Conservation (phyloP, 805 yeast genomes). For the Metschnikowia lunata region DNA sequence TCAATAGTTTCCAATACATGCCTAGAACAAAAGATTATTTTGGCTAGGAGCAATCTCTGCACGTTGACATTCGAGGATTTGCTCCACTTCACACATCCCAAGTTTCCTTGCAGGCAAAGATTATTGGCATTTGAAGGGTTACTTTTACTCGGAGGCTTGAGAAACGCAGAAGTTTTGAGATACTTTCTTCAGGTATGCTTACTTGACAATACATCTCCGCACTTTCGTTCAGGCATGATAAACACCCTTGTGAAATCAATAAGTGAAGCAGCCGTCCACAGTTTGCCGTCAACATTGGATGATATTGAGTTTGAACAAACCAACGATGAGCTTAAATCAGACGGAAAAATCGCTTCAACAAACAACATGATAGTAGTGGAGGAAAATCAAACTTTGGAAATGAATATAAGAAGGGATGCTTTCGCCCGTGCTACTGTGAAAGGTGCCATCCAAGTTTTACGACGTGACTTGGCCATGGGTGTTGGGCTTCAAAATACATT, state of each 20-base stretch:
- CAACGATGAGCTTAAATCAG: not conserved
- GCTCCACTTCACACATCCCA: constrained; percentile 47
- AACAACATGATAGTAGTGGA: constrained; percentile 53
- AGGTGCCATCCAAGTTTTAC: constrained; percentile 62
- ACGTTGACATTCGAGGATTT: constrained; percentile 51
- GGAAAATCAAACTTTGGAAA: constrained; percentile 41
- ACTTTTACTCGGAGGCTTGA: constrained; percentile 71
- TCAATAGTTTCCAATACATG: constrained; percentile 52
- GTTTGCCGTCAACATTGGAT: constrained; percentile 53
- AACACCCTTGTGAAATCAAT: constrained; percentile 47
- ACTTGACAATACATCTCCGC: constrained; percentile 46
- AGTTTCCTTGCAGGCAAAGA: constrained; percentile 50
- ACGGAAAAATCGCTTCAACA: not conserved
- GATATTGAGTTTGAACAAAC: constrained; percentile 55
- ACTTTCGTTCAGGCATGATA: constrained; percentile 48
- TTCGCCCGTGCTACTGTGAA: constrained; percentile 58
- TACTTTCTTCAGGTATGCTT: constrained; percentile 58
- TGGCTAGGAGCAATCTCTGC: constrained; percentile 54
- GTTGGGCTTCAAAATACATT: constrained; percentile 53
- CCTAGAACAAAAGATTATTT: constrained; percentile 51
- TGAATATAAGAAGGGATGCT: constrained; percentile 56
- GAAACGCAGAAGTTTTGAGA: constrained; percentile 53
- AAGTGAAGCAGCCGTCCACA: constrained; percentile 63
- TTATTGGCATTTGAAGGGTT: constrained; percentile 67
- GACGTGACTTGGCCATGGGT: constrained; percentile 56